Evolutionary conservation across 2,329 filamentous ascomycete genomes (phyloP), one percentile per base, ranked within the genome.

Genomic region (Penicillium vulpinum): DNA sequence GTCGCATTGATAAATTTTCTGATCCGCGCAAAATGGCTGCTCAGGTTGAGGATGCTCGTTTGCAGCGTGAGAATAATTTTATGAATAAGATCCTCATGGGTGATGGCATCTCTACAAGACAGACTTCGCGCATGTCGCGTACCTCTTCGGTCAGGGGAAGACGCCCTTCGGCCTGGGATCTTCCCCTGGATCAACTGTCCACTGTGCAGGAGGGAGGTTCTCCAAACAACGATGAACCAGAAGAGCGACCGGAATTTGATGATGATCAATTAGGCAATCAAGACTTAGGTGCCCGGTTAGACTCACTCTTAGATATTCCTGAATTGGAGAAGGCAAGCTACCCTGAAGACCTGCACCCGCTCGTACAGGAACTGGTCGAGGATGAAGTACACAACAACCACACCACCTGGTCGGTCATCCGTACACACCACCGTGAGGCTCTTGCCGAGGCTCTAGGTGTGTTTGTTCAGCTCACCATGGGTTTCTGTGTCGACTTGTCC

Each of bases 361-460:
- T 80, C 39, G 70, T 78, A 1, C 75, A 78, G 51, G 69, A 76
- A 15, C 62, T 73, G 1, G 68, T 77, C 35, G 77, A 79, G 59
- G 76, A 81, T 18, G 79, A 81, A 61, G 73, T 82, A 28, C 77
- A 81, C 51, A 83, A 82, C 62, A 73, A 76, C 52, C 75, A 77
- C 55, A 77, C 79, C 24, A 64, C 75, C 62, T 78, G 82, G 81
- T 75, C 79, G 31, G 72, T 79, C 18, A 75, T 83, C 24, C 77
- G 82, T 22, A 79, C 80, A 0, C 75, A 78, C 35, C 78, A 82
- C 62, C 77, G 81, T 11, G 81, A 84, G 63, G 79, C 80, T 28
- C 71, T 83, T 2, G 82, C 81, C 1, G 82, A 85, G 60, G 75
- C 80, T 2, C 74, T 85, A 9, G 81, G 77, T 3, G 80, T 81